phyloP scores from a whole-genome alignment of 805 yeast genomes.

The Candida nanaspora region DNA sequence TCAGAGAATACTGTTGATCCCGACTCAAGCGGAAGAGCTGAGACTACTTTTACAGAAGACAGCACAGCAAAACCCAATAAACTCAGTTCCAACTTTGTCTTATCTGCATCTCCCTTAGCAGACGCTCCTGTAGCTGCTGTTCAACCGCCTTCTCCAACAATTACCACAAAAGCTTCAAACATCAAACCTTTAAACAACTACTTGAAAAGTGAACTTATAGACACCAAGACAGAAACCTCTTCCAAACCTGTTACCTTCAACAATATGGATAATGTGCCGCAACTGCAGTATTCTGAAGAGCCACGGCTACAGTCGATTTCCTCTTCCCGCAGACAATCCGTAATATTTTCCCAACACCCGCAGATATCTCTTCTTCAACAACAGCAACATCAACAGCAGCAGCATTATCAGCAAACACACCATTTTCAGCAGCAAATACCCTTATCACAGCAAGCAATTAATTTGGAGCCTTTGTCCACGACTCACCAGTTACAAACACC shows the following conservation, averaged over 20 bases:
- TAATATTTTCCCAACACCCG: not conserved
- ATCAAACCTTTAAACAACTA: not conserved
- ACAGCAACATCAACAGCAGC: not conserved
- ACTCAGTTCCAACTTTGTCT: no score
- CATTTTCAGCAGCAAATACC: not conserved
- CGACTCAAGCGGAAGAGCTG: no score
- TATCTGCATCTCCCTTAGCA: not conserved
- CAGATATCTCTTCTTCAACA: not conserved
- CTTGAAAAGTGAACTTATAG: slow-evolving; percentile 9
- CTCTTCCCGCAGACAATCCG: not conserved
- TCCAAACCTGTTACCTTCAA: not conserved
- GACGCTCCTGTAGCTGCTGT: not conserved
- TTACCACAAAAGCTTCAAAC: not conserved
- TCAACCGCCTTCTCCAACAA: not conserved
- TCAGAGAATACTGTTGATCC: no score
- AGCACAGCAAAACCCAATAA: no score
- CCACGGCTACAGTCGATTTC: not conserved
- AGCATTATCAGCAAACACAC: not conserved
- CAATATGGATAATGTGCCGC: not conserved
- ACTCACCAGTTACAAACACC: not conserved
- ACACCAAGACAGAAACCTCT: not conserved
- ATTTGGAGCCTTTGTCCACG: no score
- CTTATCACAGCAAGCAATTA: no score
- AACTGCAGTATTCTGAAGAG: not conserved
- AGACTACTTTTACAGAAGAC: no score